phyloP scores from a whole-genome alignment of 768 basidiomycete species.

The Suillus discolor region DNA sequence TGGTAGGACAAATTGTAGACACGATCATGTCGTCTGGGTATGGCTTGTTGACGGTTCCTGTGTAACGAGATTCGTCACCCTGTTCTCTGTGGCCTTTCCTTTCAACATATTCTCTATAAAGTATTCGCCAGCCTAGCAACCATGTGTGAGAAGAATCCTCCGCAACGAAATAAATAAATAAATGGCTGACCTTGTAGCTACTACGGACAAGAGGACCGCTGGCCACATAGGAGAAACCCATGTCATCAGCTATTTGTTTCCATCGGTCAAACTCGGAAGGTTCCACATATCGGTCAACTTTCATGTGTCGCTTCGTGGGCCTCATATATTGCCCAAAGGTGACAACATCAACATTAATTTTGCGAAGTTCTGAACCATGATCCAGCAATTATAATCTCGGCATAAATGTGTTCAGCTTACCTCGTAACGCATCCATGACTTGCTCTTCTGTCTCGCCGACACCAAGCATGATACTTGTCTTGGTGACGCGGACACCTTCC shows the following conservation, averaged over 20 bases:
- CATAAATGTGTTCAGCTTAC: constrained; percentile 42
- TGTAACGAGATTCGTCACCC: constrained; percentile 35
- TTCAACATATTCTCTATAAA: constrained; percentile 90
- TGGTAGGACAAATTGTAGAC: neutral
- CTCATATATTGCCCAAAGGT: constrained; percentile 99
- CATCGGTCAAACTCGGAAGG: constrained; percentile 92
- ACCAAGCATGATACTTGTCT: constrained; percentile 99
- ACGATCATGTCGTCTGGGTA: constrained; percentile 7
- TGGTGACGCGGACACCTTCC: constrained; percentile 85
- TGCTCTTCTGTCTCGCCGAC: constrained; percentile 90
- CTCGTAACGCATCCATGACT: constrained; percentile 77
- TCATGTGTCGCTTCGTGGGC: constrained; percentile 98
- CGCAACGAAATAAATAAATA: neutral
- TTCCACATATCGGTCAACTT: constrained; percentile 94
- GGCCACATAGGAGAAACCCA: constrained; percentile 97
- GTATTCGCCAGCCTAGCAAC: constrained; percentile 85
- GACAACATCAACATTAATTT: constrained; percentile 90
- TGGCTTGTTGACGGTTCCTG: constrained; percentile 16
- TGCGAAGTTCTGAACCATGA: constrained; percentile 70
- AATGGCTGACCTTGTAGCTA: constrained; percentile 86
- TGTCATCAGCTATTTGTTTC: constrained; percentile 86
- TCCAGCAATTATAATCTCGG: neutral
- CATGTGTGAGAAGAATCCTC: constrained; percentile 9
- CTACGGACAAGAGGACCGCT: constrained; percentile 95
- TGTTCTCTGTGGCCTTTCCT: constrained; percentile 53